Base-by-base conservation (phyloP, 2,329 filamentous ascomycete species). In the Microdochium bolleyi region DNA sequence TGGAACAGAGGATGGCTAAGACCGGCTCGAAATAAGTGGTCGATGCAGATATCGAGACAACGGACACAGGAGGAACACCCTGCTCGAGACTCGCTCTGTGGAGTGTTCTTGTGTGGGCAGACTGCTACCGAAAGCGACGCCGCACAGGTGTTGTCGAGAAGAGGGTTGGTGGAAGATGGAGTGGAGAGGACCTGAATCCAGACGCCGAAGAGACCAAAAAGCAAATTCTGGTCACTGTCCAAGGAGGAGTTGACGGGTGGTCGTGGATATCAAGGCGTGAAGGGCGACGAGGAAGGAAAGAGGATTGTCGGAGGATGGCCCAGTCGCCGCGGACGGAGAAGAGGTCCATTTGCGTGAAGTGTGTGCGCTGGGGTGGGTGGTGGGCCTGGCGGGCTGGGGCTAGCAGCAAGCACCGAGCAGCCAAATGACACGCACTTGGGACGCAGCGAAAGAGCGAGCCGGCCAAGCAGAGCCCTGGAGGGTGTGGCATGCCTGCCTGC, bases 151-250 rank as follows among this genome's bases (percentile, higher is more conserved):
- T 22, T 51, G 51, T 22, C 4, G 22, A 25, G 14, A 21, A 25
- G 14, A 21, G 30, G 32, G 44, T 51, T 48, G 53, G 46, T 56
- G 49, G 53, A 58, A 58, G 14, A 19, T 8, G 21, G 41, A 19
- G 41, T 16, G 19, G 41, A 46, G 19, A 46, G 19, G 19, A 19
- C 60, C 55, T 58, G 59, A 62, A 62, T 58, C 60, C 60, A 55
- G 52, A 57, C 55, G 60, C 58, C 58, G 58, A 61, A 58, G 53
- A 49, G 51, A 55, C 56, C 55, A 55, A 58, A 54, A 56, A 58
- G 56, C 55, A 53, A 58, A 57, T 53, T 56, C 57, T 56, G 55
- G 57, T 55, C 52, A 56, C 60, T 50, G 58, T 59, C 59, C 41
- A 46, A 56, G 34, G 54, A 54, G 37, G 38, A 41, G 52, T 57